phyloP scores from a whole-genome alignment of 2,329 filamentous ascomycete species.

The Ophiostoma sp. region DNA sequence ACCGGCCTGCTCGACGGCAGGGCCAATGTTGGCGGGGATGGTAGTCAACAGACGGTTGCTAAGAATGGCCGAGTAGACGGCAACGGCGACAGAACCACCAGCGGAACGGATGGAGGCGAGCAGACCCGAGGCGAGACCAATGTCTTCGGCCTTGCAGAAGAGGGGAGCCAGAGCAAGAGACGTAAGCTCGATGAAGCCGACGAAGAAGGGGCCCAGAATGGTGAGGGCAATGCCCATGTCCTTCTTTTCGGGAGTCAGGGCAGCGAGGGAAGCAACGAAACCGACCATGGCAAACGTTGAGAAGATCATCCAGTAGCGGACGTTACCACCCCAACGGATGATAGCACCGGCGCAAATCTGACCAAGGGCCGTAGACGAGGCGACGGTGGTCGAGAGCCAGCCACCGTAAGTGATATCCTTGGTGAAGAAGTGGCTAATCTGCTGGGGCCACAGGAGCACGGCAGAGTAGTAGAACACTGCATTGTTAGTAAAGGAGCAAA shows the following conservation, averaged over 20 bases:
- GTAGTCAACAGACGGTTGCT: slow-evolving; percentile 35
- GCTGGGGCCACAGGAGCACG: slow-evolving; percentile 41
- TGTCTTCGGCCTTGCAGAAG: slow-evolving; percentile 36
- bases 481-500: slow-evolving; percentile 19
- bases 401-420: slow-evolving; percentile 21
- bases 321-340: slow-evolving; percentile 20
- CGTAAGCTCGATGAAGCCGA: slow-evolving; percentile 26
- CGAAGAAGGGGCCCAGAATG: slow-evolving; percentile 18
- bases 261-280: slow-evolving; percentile 24
- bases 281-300: slow-evolving; percentile 39
- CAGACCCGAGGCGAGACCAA: slow-evolving; percentile 39
- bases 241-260: neutral
- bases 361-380: slow-evolving; percentile 15
- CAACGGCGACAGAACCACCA: slow-evolving; percentile 5
- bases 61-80: slow-evolving; percentile 22
- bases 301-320: slow-evolving; percentile 28
- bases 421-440: slow-evolving; percentile 37
- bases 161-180: slow-evolving; percentile 25
- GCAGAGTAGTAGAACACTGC: slow-evolving; percentile 42
- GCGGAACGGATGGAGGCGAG: slow-evolving; percentile 38
- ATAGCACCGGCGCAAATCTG: slow-evolving; percentile 21
- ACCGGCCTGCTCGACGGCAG: slow-evolving; percentile 40
- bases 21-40: slow-evolving; percentile 37
- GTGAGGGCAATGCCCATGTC: slow-evolving; percentile 23
- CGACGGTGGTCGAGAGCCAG: slow-evolving; percentile 20